Evolutionary conservation across 2,329 filamentous ascomycete genomes (phyloP), one percentile per base, ranked within the genome.

Genomic region (Xylaria sp.): DNA sequence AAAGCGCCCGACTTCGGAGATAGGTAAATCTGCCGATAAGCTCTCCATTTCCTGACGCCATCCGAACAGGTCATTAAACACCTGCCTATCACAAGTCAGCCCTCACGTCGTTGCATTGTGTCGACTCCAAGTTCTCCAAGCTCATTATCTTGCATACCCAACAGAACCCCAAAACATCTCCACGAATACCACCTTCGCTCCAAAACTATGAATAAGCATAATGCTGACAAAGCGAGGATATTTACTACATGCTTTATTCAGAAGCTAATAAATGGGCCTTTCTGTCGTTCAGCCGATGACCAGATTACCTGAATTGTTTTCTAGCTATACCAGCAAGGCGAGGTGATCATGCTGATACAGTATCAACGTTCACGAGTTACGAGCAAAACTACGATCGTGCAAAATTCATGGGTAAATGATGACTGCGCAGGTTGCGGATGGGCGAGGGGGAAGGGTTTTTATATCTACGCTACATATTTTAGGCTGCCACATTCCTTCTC

Each of bases 1-100:
- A 57, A 53, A 34, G 30, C 5, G 57, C 36, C 66, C 66, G 66
- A 65, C 54, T 34, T 68, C 66, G 66, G 66, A 65, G 66, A 65
- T 54, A 68, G 55, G 47, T 47, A 2, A 19, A 19, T 42, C 24
- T 19, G 34, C 45, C 61, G 61, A 56, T 65, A 67, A 61, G 50
- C 55, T 11, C 34, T 47, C 17, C 19, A 27, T 17, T 30, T 14
- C 19, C 42, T 24, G 36, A 45, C 51, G 50, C 39, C 30, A 59
- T 36, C 54, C 55, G 39, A 27, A 19, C 60, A 4, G 4, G 34
- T 11, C 8, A 27, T 27, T 27, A 27, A 27, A 27, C 4, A 51
- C 24, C 48, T 27, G 48, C 19, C 64, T 54, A 62, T 61, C 47
- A 58, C n/a, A 34, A 54, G 21, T n/a, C 8, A 66, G 17, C 24